A percentile compares a stretch with the other conserved stretches of the same genome.
These are phyloP conservation scores for Verticillium zaregamsianum DNA, from an alignment of 2,329 filamentous ascomycete genomes.

Conservation along the genomic window DNA sequence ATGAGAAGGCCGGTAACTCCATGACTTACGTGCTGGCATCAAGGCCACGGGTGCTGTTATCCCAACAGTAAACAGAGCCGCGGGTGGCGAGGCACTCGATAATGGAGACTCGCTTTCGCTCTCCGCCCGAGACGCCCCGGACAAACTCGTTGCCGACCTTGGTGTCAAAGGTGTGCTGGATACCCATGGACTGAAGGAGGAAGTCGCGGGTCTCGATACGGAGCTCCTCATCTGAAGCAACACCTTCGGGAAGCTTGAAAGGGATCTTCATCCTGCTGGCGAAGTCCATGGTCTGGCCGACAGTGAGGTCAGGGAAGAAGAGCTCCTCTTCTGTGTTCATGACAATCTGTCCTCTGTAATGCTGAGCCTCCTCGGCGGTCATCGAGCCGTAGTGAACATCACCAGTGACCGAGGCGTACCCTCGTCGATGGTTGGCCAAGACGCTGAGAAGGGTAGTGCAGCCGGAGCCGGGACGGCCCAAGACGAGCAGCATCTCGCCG, in stretches of 20 bases:
- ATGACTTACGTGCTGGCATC: constrained; percentile 54
- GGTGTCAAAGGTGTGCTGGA: constrained; percentile 57
- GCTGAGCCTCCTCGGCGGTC: constrained; percentile 42
- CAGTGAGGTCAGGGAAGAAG: constrained; percentile 64
- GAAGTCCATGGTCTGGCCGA: constrained; percentile 67
- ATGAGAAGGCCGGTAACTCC: background rate
- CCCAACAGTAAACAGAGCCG: constrained; percentile 61
- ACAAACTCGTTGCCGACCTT: constrained; percentile 65
- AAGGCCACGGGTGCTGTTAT: constrained; percentile 62
- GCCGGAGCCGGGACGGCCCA: constrained; percentile 64
- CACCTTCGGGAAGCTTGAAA: constrained; percentile 38
- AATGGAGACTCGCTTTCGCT: constrained; percentile 66
- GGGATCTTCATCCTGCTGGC: constrained; percentile 59
- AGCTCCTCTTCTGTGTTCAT: constrained; percentile 68
- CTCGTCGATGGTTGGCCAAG: constrained; percentile 59
- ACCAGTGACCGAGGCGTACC: constrained; percentile 54
- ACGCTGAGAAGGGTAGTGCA: constrained; percentile 70
- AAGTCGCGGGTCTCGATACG: constrained; percentile 46
- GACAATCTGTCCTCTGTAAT: constrained; percentile 55
- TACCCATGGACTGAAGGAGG: constrained; percentile 52
- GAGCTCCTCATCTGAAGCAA: constrained; percentile 37
- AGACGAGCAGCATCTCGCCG: constrained; percentile 67
- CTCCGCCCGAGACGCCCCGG: constrained; percentile 63
- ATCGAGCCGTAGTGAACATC: constrained; percentile 53
- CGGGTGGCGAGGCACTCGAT: constrained; percentile 58